These are phyloP conservation scores for Halophytophthora polymorphica DNA, from an alignment of 352 stramenopile genomes.

Conservation along the genomic window DNA sequence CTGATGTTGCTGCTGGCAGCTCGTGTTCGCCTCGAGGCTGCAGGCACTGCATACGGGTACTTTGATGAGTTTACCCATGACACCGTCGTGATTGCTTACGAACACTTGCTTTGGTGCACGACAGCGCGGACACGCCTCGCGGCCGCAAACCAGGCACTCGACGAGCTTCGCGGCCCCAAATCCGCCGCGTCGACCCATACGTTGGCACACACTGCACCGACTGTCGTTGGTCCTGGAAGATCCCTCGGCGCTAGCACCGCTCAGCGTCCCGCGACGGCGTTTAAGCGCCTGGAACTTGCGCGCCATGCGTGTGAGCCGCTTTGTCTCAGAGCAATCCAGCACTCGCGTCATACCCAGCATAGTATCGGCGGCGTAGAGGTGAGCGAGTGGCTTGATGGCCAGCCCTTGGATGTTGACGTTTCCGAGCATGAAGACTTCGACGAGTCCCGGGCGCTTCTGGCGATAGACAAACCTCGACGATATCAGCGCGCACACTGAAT, in stretches of 20 bases:
- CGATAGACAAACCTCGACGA: slow-evolving; percentile 38
- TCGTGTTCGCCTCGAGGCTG: slow-evolving; percentile 31
- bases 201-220: slow-evolving; percentile 23
- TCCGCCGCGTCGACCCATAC: slow-evolving; percentile 10
- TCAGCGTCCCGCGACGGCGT: not conserved
- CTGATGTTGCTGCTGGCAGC: slow-evolving; percentile 17
- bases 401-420: slow-evolving; percentile 29
- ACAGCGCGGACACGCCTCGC: slow-evolving; percentile 21
- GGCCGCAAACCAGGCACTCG: slow-evolving; percentile 26
- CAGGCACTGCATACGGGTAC: slow-evolving; percentile 36
- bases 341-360: slow-evolving; percentile 30
- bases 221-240: slow-evolving; percentile 4
- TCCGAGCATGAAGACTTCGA: slow-evolving; percentile 36
- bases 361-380: slow-evolving; percentile 18
- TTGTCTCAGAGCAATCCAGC: slow-evolving; percentile 41
- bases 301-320: slow-evolving; percentile 44
- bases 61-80: slow-evolving; percentile 37
- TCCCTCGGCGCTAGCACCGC: slow-evolving; percentile 2
- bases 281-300: slow-evolving; percentile 18
- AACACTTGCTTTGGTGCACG: slow-evolving; percentile 38
- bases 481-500: slow-evolving; percentile 27
- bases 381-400: slow-evolving; percentile 18
- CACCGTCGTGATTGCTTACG: slow-evolving; percentile 24
- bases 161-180: slow-evolving; percentile 19
- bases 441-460: slow-evolving; percentile 28